phyloP scores from a whole-genome alignment of 2,329 filamentous ascomycete species.

The Metarhizium brunneum region DNA sequence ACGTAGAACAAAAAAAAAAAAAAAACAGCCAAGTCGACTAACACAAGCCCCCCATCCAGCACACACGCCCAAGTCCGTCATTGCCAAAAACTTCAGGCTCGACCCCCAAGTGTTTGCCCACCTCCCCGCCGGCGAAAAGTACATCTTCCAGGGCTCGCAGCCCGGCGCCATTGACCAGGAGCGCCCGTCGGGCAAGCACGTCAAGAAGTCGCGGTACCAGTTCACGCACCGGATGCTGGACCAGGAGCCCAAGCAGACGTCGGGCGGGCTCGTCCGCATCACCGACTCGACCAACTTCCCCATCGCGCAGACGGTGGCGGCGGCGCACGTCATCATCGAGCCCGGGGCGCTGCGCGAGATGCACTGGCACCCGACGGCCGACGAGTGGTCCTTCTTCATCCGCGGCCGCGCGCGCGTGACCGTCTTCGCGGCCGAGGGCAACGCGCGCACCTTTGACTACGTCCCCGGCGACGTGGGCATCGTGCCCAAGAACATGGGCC shows the following conservation, averaged over 20 bases:
- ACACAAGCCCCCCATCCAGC: conserved; percentile 24
- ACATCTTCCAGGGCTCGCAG: conserved; percentile 64
- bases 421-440: conserved; percentile 61
- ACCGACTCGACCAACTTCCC: conserved; percentile 69
- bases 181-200: conserved; percentile 47
- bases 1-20: no score
- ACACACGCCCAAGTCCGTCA: conserved; percentile 62
- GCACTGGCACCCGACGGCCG: conserved; percentile 74
- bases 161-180: conserved; percentile 59
- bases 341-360: conserved; percentile 68
- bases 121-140: conserved; percentile 59
- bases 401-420: conserved; percentile 62
- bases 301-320: conserved; percentile 63
- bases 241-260: conserved; percentile 55
- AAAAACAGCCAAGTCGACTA: no score
- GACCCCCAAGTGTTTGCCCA: conserved; percentile 60
- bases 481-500: conserved; percentile 67
- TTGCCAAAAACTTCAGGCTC: conserved; percentile 68
- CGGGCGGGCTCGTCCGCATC: conserved; percentile 64
- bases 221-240: conserved; percentile 67
- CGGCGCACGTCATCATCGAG: conserved; percentile 61
- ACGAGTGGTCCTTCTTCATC: conserved; percentile 78
- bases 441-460: conserved; percentile 68
- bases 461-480: conserved; percentile 67
- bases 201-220: conserved; percentile 57